phyloP scores from a whole-genome alignment of 331 rosid species.

The Malus hybrid region DNA sequence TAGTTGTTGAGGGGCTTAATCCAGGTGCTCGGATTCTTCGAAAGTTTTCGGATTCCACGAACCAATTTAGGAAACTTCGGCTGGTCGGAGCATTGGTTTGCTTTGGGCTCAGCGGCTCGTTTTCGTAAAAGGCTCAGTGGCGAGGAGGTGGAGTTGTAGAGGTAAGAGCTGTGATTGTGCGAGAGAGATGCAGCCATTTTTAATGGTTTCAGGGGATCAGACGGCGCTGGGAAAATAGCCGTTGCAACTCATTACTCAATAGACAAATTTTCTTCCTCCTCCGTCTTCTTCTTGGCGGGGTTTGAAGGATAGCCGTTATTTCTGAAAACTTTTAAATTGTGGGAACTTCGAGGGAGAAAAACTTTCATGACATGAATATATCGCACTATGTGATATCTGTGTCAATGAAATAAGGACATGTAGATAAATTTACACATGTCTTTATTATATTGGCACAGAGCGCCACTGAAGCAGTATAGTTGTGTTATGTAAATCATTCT shows the following conservation, averaged over 20 bases:
- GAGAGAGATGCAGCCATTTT: constrained; percentile 27
- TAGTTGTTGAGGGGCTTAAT: neutral
- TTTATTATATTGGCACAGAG: neutral
- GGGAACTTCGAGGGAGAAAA: fast-evolving
- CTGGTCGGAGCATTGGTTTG: constrained; percentile 4
- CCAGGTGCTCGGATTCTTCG: neutral
- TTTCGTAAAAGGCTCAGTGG: constrained; percentile 8
- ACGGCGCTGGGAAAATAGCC: neutral
- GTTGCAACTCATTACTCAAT: neutral
- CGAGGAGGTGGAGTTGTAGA: constrained; percentile 5
- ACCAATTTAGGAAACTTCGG: neutral
- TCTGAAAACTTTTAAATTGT: neutral
- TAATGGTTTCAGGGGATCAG: neutral
- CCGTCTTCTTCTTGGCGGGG: neutral
- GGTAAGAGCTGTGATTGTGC: constrained; percentile 4
- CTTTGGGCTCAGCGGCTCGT: constrained; percentile 9
- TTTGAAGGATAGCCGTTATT: neutral
- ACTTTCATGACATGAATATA: too few relatives aligned
- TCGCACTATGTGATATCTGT: too few relatives aligned
- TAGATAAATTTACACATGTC: too few relatives aligned
- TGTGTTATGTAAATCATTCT: fast-evolving
- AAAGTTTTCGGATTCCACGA: neutral
- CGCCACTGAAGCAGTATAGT: fast-evolving
- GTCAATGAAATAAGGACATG: too few relatives aligned
- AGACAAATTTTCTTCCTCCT: neutral